Evolutionary conservation across 2,329 filamentous ascomycete species (phyloP), one percentile per base, ranked within the genome.

Genomic region (Fusarium liriodendri): DNA sequence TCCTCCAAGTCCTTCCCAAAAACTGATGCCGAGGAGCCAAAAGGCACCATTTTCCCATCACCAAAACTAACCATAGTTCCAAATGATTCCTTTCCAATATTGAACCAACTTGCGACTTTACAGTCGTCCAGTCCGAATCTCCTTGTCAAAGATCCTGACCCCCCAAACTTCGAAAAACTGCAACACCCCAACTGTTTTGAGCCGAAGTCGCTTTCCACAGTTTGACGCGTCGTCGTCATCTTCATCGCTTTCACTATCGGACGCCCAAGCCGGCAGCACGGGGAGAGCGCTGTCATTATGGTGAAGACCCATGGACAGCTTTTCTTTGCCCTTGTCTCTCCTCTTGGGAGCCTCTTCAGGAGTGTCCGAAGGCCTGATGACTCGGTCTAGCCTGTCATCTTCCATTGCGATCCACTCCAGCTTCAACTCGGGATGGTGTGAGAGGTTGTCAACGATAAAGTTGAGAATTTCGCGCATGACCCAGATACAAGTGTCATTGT

Each of bases 371-470:
- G 82, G 82, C 35, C 87, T 83, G 27, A 88, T 78, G 20, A 91
- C 83, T 22, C 85, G 84, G 37, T 89, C 86, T 6, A 88, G 85
- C 1, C 82, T 80, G 63, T 87, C 83, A 11, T 87, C 87, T 50
- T 88, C 86, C 67, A 91, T 86, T 6, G 88, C 87, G 20, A 92
- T 81, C 84, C 87, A 92, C 77, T 91, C 87, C 3, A 92, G 82
- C 74, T 88, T 88, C 76, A 90, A 82, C 11, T 86, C 77, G 0
- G 88, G 88, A 67, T 88, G 84, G 67, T 91, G 88, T 2, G 87
- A 85, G 3, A 92, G 79, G 35, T 84, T 89, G 77, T 92, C 90
- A 11, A 90, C 84, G 32, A 89, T 85, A 77, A 91, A 91, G n/a
- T 84, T 85, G 45, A 87, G 84, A 3, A 88, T 87, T 80, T 92